Evolutionary conservation across 2,329 filamentous ascomycete genomes (phyloP), one percentile per base, ranked within the genome.

Genomic region (Alternaria postmessia): DNA sequence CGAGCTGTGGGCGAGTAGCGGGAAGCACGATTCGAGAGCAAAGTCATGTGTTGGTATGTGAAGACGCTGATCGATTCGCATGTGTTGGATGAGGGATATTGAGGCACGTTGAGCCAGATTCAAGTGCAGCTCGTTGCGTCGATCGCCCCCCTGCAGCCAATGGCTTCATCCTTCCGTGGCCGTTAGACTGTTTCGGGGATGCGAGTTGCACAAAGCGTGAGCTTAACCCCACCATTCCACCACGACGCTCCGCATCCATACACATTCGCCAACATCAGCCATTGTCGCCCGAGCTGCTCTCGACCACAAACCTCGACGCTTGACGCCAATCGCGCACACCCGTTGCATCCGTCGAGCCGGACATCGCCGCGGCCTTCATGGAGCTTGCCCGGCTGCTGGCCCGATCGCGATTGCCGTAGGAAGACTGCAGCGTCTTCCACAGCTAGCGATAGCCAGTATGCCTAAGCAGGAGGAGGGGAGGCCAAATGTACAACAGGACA

Each of bases 351-450:
- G 57, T 64, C 38, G 41, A 57, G 57, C 66, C 57, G 60, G 61
- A 68, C 63, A 61, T 66, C 57, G 68, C 57, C 54, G 62, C 73
- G 69, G 73, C 64, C 81, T 84, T 85, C 79, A 86, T 86, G 84
- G 84, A 85, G 81, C 80, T 81, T 81, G 79, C 75, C 77, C 80
- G 82, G 81, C 78, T 79, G 76, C 80, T 81, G 80, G 79, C 79
- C 79, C 81, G 82, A 84, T 84, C 82, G 84, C 85, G 83, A 86
- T 82, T 81, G 84, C 84, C 83, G 85, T 86, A 76, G 73, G 85
- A 86, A 82, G 85, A 86, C 84, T 79, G 77, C 60, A 54, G 58
- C 64, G 84, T 82, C 83, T 85, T 78, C 80, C 82, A 83, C 74
- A 79, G 79, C 79, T 75, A 79, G 78, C 78, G 78, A 79, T 74